Percentiles rank a stretch among this genome's conserved stretches.
Conservation (phyloP, 129 eudicot species). For the Artemisia tridentata region DNA sequence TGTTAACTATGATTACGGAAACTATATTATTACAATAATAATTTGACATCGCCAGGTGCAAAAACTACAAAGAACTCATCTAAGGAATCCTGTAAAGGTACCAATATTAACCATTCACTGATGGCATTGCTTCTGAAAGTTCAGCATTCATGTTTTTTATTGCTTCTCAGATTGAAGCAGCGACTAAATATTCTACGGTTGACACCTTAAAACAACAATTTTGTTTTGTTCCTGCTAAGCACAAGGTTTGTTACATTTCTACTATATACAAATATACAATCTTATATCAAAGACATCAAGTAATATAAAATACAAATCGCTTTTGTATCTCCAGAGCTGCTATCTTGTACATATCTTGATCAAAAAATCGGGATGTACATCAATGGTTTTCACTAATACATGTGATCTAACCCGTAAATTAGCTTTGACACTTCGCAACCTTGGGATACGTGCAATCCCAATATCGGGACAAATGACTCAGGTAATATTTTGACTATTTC, state of each 20-base stretch:
- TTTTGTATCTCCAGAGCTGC: slow-evolving; percentile 53
- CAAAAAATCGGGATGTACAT: slow-evolving; percentile 63
- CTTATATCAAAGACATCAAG: background rate
- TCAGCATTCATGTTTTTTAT: too few relatives aligned
- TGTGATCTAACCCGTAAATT: slow-evolving; percentile 67
- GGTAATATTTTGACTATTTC: slow-evolving; percentile 34
- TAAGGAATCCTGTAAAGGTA: slow-evolving; percentile 86
- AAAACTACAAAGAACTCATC: slow-evolving; percentile 85
- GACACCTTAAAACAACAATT: background rate
- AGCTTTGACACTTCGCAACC: slow-evolving; percentile 74
- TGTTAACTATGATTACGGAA: too few relatives aligned
- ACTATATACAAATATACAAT: background rate
- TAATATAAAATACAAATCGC: background rate
- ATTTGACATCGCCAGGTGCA: slow-evolving; percentile 58
- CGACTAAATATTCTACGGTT: background rate
- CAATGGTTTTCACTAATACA: slow-evolving; percentile 95
- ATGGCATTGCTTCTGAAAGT: background rate
- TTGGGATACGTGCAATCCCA: slow-evolving; percentile 77
- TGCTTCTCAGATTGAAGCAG: background rate
- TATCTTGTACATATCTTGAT: slow-evolving; percentile 67
- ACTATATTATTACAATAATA: too few relatives aligned
- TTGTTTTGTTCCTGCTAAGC: slow-evolving; percentile 44
- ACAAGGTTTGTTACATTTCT: background rate
- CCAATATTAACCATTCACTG: background rate
- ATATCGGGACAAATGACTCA: slow-evolving; percentile 82